Base-by-base conservation (phyloP, 805 yeast genomes). In the Saccharomycopsis synnaedendra region DNA sequence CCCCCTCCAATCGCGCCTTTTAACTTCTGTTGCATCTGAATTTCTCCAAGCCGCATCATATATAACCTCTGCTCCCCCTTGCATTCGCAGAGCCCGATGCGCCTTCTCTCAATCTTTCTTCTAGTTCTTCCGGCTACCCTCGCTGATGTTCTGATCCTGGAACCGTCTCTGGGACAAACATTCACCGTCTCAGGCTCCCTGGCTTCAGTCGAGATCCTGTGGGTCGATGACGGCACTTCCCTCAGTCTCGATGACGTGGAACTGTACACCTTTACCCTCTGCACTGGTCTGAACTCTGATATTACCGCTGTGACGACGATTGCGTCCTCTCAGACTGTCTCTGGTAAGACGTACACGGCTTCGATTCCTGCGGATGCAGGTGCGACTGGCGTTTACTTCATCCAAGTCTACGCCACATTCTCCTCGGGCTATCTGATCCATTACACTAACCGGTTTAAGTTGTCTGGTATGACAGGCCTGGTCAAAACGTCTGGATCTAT, bases 401-500 rank as follows among this genome's bases (percentile, higher is more conserved):
- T 90, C 54, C 97, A 90, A 66, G 61, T 88, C 34, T 74, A 70
- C 53, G 76, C 86, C 1, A 32, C 41, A 5, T 46, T 38, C 29
- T 47, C 63, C 2, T 49, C 59, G 4, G 58, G 58, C 4, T 68
- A 65, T 56, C 72, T 86, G 2, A 76, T 78, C 54, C 82, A 80
- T 60, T 86, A 85, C 63, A 61, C 88, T 4, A 70, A 73, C 38
- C 69, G 94, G 58, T 82, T 89, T 65, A 51, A 60, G 31, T 65
- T 90, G 51, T 61, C 69, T 0, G 86, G 81, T 6, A 83, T 90
- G 94, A 64, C 78, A 0, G 97, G 96, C 41, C 47, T 78, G 0
- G 9, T 42, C 5, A 32, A 54, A 61, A 9, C 60, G 65, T 11
- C 60, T 72, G 19, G 71, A 76, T 79, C 78, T 40, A 51, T 68